A percentile compares a stretch with the other conserved stretches of the same genome.
These are phyloP conservation scores for Trichoderma sp. DNA, from an alignment of 2,329 filamentous ascomycete species.

Conservation along the genomic window DNA sequence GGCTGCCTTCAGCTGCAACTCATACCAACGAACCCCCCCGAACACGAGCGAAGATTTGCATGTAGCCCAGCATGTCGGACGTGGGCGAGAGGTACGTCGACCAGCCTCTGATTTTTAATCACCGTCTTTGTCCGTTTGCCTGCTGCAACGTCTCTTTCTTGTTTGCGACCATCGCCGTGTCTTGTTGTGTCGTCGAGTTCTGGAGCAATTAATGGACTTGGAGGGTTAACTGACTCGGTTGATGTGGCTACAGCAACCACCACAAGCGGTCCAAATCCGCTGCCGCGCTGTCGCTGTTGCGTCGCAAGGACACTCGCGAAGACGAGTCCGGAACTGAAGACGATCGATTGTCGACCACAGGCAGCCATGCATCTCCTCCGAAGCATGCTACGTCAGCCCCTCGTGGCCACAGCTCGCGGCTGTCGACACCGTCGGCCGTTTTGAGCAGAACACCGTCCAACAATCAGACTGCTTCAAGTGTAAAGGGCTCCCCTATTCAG, in stretches of 20 bases:
- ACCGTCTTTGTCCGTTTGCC: neutral
- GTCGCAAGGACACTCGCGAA: conserved; percentile 49
- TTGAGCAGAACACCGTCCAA: conserved; percentile 43
- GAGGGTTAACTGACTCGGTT: neutral
- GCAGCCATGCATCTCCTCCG: conserved; percentile 33
- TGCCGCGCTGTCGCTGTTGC: conserved; percentile 52
- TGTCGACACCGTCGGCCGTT: conserved; percentile 43
- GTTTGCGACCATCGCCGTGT: neutral
- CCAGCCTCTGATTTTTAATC: neutral
- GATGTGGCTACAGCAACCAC: conserved; percentile 16
- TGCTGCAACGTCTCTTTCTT: neutral
- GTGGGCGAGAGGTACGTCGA: conserved; percentile 30
- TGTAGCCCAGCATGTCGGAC: conserved; percentile 31
- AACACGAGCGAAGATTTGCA: neutral
- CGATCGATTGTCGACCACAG: conserved; percentile 38
- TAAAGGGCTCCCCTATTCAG: conserved; percentile 29
- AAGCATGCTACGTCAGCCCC: conserved; percentile 34
- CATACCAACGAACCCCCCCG: neutral
- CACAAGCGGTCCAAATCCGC: conserved; percentile 56
- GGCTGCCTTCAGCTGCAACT: conserved; percentile 11
- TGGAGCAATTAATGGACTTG: neutral
- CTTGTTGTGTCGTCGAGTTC: neutral
- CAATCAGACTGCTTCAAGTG: conserved; percentile 23
- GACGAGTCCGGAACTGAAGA: conserved; percentile 55
- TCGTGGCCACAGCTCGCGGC: conserved; percentile 46